Conservation (phyloP, 371 early-diverging fungal species). For the Actinomucor elegans region DNA sequence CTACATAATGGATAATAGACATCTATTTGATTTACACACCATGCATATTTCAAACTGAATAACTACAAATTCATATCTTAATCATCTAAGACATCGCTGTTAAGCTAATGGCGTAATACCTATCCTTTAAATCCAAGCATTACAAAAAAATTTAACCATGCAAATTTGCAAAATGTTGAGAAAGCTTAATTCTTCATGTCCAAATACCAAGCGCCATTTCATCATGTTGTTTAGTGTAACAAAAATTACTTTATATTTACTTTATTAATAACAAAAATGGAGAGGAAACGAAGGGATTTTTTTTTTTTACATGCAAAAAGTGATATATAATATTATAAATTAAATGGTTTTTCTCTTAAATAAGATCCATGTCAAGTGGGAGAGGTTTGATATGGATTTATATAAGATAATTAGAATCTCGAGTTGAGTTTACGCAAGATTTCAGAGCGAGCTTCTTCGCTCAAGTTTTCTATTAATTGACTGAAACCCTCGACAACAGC, state of each 20-base stretch:
- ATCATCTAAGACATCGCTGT: too few relatives aligned
- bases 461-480: slow-evolving; percentile 42
- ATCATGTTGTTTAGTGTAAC: too few relatives aligned
- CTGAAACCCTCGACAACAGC: slow-evolving; percentile 55
- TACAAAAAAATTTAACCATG: too few relatives aligned
- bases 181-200: too few relatives aligned
- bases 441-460: slow-evolving; percentile 37
- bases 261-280: slow-evolving; percentile 7
- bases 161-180: too few relatives aligned
- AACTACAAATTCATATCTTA: too few relatives aligned
- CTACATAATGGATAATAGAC: too few relatives aligned
- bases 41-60: too few relatives aligned
- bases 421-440: slow-evolving; percentile 41
- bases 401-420: slow-evolving; percentile 25
- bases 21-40: too few relatives aligned
- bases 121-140: too few relatives aligned
- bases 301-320: slow-evolving; percentile 3
- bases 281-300: background rate
- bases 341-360: background rate
- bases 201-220: too few relatives aligned
- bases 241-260: background rate
- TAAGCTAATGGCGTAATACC: too few relatives aligned
- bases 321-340: background rate
- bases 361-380: background rate
- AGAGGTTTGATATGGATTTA: background rate